Evolutionary conservation across 257 asterid species (phyloP), one percentile per base, ranked within the genome.

Genomic region (Solanum peruvianum): DNA sequence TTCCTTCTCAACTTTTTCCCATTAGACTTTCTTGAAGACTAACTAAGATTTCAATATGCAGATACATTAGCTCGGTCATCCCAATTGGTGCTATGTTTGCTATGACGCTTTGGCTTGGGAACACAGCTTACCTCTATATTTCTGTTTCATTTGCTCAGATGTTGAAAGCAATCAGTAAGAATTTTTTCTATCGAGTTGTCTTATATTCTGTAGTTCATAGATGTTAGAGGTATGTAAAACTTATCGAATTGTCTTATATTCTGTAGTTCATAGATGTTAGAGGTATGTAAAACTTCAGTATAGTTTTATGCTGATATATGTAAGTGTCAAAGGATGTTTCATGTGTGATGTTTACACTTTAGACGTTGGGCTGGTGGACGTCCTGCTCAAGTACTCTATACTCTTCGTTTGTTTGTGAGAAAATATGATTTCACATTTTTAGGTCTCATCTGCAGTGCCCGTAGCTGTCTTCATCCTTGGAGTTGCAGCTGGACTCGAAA

Each of bases 51-150:
- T 91, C 84, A 49, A 52, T 80, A 41, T 39, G 45, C 96, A 97
- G 99, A 92, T 97, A 97, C 88, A 86, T 94, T 52, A 87, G 94
- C 23, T 97, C 99, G 4, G 99, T 97, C 58, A 86, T 97, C 86
- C 99, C 99, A 70, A 97, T 97, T 91, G 99, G 98, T 60, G 98
- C 98, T 31, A 97, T 95, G 99, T 97, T 97, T 89, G 99, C 99
- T 62, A 93, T 97, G 99, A 97, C 99, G n/a, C 98, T 97, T 84
- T 97, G 99, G 99, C 98, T 97, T 11, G 99, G 99, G 89, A 97
- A 97, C 94, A 97, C 99, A 29, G 99, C 99, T 86, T 97, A 97
- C 94, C 99, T 96, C 87, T 96, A 96, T 91, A 96, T 96, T 87
- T 96, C 99, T 39, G 99, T 96, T 91, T 89, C 99, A 58, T 96